Percentiles rank a stretch among this genome's conserved stretches.
Evolutionary conservation across 2,329 filamentous ascomycete genomes (phyloP).

Genomic region (Sordariomycetes sp.): DNA sequence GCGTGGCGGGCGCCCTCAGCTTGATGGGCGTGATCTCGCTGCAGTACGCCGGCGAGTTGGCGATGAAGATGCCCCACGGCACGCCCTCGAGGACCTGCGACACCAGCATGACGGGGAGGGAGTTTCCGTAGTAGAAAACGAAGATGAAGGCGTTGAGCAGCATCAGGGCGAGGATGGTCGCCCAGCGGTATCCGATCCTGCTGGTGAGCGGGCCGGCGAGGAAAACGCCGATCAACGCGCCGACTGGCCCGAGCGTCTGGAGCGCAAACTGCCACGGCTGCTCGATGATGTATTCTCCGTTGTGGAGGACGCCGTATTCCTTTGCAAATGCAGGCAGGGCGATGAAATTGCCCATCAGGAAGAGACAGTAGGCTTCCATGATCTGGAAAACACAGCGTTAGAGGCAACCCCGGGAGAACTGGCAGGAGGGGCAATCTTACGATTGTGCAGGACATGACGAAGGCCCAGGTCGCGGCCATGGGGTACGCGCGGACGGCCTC

Average conservation of each 20-base stretch:
- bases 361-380: conserved; percentile 86
- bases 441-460: conserved; percentile 26
- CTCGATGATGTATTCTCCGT: conserved; percentile 40
- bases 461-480: conserved; percentile 25
- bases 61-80: conserved; percentile 50
- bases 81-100: conserved; percentile 55
- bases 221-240: conserved; percentile 56
- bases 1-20: conserved; percentile 43
- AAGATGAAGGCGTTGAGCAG: conserved; percentile 44
- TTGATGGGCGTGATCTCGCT: conserved; percentile 64
- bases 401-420: background rate
- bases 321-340: conserved; percentile 46
- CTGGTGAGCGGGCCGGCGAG: conserved; percentile 57
- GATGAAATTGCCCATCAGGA: conserved; percentile 72
- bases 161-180: conserved; percentile 46
- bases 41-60: conserved; percentile 53
- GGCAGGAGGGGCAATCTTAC: conserved; percentile 26
- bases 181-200: conserved; percentile 57
- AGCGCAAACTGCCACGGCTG: conserved; percentile 53
- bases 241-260: conserved; percentile 47
- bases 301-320: conserved; percentile 43
- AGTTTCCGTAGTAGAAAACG: conserved; percentile 55
- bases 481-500: conserved; percentile 21
- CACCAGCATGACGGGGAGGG: conserved; percentile 44
- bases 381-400: conserved; percentile 12